Evolutionary conservation across 2,329 filamentous ascomycete species (phyloP).

Genomic region (Xylariaceae sp.): DNA sequence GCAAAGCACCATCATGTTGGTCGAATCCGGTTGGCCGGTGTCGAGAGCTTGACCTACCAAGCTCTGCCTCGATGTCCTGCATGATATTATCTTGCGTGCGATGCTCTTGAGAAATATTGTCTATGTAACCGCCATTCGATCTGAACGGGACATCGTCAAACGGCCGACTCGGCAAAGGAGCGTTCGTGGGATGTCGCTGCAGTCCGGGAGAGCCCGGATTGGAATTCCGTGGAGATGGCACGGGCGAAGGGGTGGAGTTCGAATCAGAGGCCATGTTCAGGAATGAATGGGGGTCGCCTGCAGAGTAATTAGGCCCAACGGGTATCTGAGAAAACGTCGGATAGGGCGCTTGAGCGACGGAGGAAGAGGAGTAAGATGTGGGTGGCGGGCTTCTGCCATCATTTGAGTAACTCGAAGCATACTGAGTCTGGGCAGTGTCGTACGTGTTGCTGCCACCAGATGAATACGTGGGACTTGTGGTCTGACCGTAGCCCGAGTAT

Average conservation of each 20-base stretch:
- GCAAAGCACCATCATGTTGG: constrained; percentile 40
- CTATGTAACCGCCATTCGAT: constrained; percentile 30
- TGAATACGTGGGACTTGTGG: constrained; percentile 33
- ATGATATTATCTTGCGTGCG: constrained; percentile 50
- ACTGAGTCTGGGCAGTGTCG: constrained; percentile 29
- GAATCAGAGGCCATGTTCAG: constrained; percentile 42
- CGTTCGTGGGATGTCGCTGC: constrained; percentile 55
- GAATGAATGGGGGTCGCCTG: constrained; percentile 42
- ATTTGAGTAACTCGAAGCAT: constrained; percentile 27
- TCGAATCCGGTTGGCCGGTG: constrained; percentile 33
- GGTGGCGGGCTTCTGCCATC: constrained; percentile 36
- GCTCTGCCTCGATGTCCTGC: constrained; percentile 53
- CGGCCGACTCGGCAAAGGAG: constrained; percentile 53
- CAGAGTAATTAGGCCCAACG: constrained; percentile 45
- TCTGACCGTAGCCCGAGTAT: constrained; percentile 37
- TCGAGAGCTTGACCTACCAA: constrained; percentile 37
- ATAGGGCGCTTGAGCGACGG: constrained; percentile 44
- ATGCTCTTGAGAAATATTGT: constrained; percentile 34
- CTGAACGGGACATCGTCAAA: constrained; percentile 39
- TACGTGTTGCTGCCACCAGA: constrained; percentile 19
- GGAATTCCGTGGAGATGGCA: constrained; percentile 39
- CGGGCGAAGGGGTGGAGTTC: constrained; percentile 45
- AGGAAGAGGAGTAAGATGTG: constrained; percentile 30
- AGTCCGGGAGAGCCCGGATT: constrained; percentile 42
- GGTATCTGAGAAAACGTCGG: constrained; percentile 50